phyloP scores from a whole-genome alignment of 768 basidiomycete species.

The Trametes meyenii region DNA sequence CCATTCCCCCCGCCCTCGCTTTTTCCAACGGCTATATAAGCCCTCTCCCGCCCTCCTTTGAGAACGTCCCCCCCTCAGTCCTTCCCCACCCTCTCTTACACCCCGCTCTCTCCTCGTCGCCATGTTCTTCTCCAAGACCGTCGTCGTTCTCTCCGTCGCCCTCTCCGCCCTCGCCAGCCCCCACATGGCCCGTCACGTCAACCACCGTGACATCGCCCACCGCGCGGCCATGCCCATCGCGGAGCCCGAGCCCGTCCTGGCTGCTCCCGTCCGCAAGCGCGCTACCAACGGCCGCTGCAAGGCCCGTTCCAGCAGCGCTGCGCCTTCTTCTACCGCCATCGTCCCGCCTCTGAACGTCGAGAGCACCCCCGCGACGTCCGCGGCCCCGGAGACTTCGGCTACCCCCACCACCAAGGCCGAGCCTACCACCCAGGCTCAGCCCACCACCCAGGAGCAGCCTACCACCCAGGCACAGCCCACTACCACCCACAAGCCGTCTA shows the following conservation, averaged over 20 bases:
- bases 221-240: slow-evolving; percentile 41
- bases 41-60: slow-evolving; percentile 22
- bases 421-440: not conserved
- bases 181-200: slow-evolving; percentile 40
- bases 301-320: slow-evolving; percentile 21
- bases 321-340: slow-evolving; percentile 23
- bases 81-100: slow-evolving; percentile 19
- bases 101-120: slow-evolving; percentile 26
- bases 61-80: slow-evolving; percentile 17
- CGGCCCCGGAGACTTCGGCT: slow-evolving; percentile 6
- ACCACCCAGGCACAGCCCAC: not conserved
- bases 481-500: slow-evolving; percentile 24
- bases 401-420: slow-evolving; percentile 19
- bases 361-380: slow-evolving; percentile 7
- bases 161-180: slow-evolving; percentile 45
- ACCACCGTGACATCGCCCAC: slow-evolving; percentile 49
- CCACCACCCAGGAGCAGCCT: slow-evolving; percentile 10
- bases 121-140: slow-evolving; percentile 47
- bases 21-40: slow-evolving; percentile 7
- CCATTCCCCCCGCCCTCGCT: slow-evolving; percentile 4
- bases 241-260: slow-evolving; percentile 13
- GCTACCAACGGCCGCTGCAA: slow-evolving; percentile 26
- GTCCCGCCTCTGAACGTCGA: slow-evolving; percentile 15
- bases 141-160: slow-evolving; percentile 48
- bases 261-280: slow-evolving; percentile 20